Percentiles rank a stretch among this genome's conserved stretches.
phyloP scores from a whole-genome alignment of 345 rosid species.

The Leavenworthia alabamica region DNA sequence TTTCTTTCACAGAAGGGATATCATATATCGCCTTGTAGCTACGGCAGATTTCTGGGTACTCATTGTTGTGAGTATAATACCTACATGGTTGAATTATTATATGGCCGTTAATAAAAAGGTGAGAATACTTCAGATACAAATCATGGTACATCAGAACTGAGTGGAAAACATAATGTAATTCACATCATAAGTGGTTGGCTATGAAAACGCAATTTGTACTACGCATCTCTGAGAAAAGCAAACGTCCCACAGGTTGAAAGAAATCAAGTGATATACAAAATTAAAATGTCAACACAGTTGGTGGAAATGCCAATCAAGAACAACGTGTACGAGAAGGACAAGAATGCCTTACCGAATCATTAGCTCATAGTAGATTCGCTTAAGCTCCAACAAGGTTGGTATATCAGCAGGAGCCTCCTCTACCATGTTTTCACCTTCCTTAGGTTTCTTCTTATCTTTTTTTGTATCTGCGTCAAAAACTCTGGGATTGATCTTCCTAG shows the following conservation, averaged over 20 bases:
- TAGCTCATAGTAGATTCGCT: slow-evolving; percentile 68
- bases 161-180: too few species aligned
- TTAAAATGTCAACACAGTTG: too few species aligned
- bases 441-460: slow-evolving; percentile 78
- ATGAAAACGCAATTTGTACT: too few species aligned
- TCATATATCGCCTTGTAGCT: slow-evolving; percentile 90
- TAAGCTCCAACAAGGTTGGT: slow-evolving; percentile 71
- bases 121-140: too few species aligned
- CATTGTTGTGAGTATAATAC: slow-evolving; percentile 75
- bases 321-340: too few species aligned
- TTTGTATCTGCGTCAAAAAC: slow-evolving; percentile 63
- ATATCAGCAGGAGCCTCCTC: slow-evolving; percentile 91
- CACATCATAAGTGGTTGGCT: too few species aligned
- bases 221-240: too few species aligned
- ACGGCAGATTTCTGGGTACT: slow-evolving; percentile 83
- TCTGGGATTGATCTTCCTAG: slow-evolving; percentile 79
- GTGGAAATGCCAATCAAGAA: too few species aligned
- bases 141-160: too few species aligned
- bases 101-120: too few species aligned
- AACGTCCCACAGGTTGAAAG: too few species aligned
- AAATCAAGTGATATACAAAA: too few species aligned
- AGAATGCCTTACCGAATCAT: slow-evolving; percentile 70
- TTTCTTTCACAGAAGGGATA: slow-evolving; percentile 67
- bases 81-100: slow-evolving; percentile 31
- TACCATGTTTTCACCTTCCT: slow-evolving; percentile 72